phyloP scores from a whole-genome alignment of 192 early-diverging fungal genomes.

The Chytriomyces sp. region DNA sequence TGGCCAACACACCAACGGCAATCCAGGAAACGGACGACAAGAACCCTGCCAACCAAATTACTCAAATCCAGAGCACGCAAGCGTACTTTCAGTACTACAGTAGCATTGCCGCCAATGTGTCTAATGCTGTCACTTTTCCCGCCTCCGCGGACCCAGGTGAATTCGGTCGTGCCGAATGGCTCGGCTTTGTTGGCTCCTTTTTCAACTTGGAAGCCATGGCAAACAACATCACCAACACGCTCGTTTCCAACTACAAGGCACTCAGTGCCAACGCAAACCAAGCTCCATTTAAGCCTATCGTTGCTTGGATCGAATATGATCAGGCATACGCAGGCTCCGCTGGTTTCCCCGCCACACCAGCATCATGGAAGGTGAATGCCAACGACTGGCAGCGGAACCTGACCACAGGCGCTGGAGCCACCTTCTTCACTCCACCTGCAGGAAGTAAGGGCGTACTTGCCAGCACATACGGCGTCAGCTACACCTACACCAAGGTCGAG shows the following conservation, averaged over 20 bases:
- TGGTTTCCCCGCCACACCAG: constrained; percentile 27
- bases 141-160: constrained; percentile 30
- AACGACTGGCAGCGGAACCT: constrained; percentile 58
- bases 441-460: background rate
- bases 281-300: constrained; percentile 51
- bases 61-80: constrained; percentile 23
- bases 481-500: constrained; percentile 23
- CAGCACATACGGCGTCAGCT: constrained; percentile 7
- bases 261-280: constrained; percentile 39
- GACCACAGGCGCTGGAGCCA: constrained; percentile 35
- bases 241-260: constrained; percentile 64
- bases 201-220: constrained; percentile 63
- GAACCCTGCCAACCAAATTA: background rate
- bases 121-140: constrained; percentile 35
- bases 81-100: constrained; percentile 13
- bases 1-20: constrained; percentile 1
- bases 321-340: constrained; percentile 8
- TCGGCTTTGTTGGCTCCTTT: constrained; percentile 45
- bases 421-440: background rate
- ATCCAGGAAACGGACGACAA: constrained; percentile 1
- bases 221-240: constrained; percentile 45
- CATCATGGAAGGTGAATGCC: constrained; percentile 41
- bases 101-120: constrained; percentile 21
- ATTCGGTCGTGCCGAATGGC: constrained; percentile 1
- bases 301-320: constrained; percentile 30